Base-by-base conservation (phyloP, 108 stramenopile species). In the Stephanodiscus triporus region DNA sequence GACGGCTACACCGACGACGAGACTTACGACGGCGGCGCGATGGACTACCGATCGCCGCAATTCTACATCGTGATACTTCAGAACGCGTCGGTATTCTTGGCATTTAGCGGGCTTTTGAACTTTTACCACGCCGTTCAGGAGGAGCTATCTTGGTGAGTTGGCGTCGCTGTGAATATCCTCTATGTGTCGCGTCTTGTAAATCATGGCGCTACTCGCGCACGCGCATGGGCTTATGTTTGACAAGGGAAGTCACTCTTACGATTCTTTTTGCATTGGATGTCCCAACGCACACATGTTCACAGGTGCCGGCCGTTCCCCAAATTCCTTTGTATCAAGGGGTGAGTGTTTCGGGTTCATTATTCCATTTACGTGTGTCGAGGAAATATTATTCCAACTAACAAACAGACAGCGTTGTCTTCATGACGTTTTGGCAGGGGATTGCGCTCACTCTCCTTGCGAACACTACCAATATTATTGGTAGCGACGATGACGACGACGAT, bases 351-450 rank as follows among this genome's bases (percentile, higher is more conserved):
- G 1, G 1, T 64, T 48, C 26, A 24, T 48, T 24, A 64, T 11
- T 19, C 10, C 22, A 13, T 16, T 61, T 17, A 22, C 4, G 32
- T 29, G 16, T 9, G 26, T 26, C 6, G 29, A 13, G 11, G 55
- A 51, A 22, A 9, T 0, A 26, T 7, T 56, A 14, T 26, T 29
- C 26, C 27, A 29, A 29, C 26, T 29, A 56, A 11, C 56, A 42
- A 22, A 26, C 30, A 11, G 22, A 61, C 22, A 70, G 78, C 23
- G 78, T 79, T 7, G 80, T 81, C 36, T 97, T 97, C 67, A 92
- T 94, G 95, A 97, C 96, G 20, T 97, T 97, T 62, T 97, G 96
- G 96, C 96, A 97, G 72, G 92, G 95, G 9, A 63, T 95, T 48
- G 84, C 84, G 14, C 85, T 96, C 36, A 68, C 74, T 13, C 70